A percentile compares a stretch with the other conserved stretches of the same genome.
Conservation (phyloP, 768 basidiomycete species). For the Terana coerulea region DNA sequence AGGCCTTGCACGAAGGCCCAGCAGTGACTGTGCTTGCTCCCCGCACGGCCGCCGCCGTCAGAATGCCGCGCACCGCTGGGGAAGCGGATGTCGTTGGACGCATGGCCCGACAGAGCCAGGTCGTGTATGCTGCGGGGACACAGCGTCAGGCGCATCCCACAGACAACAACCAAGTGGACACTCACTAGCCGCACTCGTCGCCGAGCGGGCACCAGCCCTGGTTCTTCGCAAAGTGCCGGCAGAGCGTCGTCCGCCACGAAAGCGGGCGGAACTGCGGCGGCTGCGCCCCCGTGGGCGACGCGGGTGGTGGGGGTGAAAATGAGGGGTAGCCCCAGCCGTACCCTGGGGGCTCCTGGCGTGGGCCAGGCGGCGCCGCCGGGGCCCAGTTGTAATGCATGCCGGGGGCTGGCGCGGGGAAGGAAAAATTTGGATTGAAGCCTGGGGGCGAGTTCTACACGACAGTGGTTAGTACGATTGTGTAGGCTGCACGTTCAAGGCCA, state of each 20-base stretch:
- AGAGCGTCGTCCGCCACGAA: slow-evolving; percentile 36
- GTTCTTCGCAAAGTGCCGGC: slow-evolving; percentile 39
- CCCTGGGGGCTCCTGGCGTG: not conserved
- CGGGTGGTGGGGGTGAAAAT: slow-evolving; percentile 8
- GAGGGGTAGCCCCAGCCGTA: slow-evolving; percentile 12
- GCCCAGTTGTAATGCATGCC: slow-evolving; percentile 1
- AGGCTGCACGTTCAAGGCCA: not conserved
- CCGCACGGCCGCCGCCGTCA: slow-evolving; percentile 14
- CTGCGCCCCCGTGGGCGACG: not conserved
- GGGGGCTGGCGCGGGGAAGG: slow-evolving; percentile 1
- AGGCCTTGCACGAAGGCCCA: slow-evolving; percentile 36
- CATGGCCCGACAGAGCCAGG: slow-evolving; percentile 21
- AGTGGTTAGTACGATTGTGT: not conserved
- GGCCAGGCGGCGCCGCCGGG: not conserved
- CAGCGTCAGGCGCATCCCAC: slow-evolving; percentile 6
- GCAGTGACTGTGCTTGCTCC: slow-evolving; percentile 31
- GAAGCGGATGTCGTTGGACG: slow-evolving; percentile 23
- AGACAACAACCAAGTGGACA: not conserved
- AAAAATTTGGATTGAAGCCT: slow-evolving; percentile 5
- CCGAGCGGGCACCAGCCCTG: slow-evolving; percentile 41
- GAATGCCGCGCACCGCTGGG: slow-evolving; percentile 7
- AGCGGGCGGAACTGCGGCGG: slow-evolving; percentile 20
- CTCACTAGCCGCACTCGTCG: slow-evolving; percentile 40
- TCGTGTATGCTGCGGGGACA: slow-evolving; percentile 31
- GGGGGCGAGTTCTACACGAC: not conserved